Base-by-base conservation (phyloP, 1,284 basidiomycete species). In the Heterobasidion annosum region DNA sequence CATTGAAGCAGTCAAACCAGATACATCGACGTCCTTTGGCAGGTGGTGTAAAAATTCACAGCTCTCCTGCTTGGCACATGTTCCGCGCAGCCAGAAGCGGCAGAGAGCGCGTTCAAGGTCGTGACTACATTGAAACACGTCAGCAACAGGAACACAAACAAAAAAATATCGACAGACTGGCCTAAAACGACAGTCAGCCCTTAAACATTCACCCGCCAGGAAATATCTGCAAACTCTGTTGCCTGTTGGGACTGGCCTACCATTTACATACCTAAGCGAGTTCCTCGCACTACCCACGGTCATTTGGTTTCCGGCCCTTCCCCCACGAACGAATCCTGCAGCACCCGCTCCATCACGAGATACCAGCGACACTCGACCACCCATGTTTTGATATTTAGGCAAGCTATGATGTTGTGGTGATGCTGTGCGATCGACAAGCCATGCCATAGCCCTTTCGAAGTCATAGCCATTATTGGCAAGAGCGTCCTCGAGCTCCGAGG, bases 171-270 rank as follows among this genome's bases (percentile, higher is more conserved):
- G 56, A 37, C 47, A 32, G 52, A 65, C 81, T 64, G 59, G 93
- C 93, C 92, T 96, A 74, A 98, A 99, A 57, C 95, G 85, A 73
- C 97, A 99, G 72, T 99, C 96, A 51, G 93, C 91, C 52, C 96
- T 75, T 54, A 98, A 74, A 67, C 96, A 99, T 70, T 98, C 95
- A 16, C 97, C 97, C 7, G 93, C 92, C 40, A 99, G 79, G 69
- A 94, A 99, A 70, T 98, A 99, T 55, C 97, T 78, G 68, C 96
- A 99, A 43, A 99, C 94, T 54, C 88, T 74, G 62, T 84, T 84
- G 6, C 83, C 83, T 48, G 78, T 77, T 50, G 76, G 73, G 0
- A 70, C 72, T 35, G 83, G 78, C 12, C 84, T 78, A 2, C 80
- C 78, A 61, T 83, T 82, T 25, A 77, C 74, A 55, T 76, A 81